A percentile compares a stretch with the other conserved stretches of the same genome.
These are phyloP conservation scores for Tilletia caries DNA, from an alignment of 1,284 basidiomycete genomes.

Conservation along the genomic window DNA sequence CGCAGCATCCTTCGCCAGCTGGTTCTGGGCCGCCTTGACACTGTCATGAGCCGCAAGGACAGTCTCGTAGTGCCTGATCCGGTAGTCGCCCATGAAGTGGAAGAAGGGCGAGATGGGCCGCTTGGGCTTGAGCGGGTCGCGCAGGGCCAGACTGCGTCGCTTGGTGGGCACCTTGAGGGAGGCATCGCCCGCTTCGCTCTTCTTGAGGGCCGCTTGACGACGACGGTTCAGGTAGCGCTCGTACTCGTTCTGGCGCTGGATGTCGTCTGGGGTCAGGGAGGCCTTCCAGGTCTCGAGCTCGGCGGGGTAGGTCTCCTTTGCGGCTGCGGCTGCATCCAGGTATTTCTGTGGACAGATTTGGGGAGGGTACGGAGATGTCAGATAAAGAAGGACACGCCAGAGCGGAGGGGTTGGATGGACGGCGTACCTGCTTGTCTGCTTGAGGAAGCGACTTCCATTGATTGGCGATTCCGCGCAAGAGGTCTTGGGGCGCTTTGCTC, in stretches of 20 bases:
- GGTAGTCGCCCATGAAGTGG: conserved; percentile 38
- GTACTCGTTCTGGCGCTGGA: conserved; percentile 47
- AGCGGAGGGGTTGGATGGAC: background rate
- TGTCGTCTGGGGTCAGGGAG: conserved; percentile 42
- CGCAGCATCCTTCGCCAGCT: background rate
- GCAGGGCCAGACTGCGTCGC: conserved; percentile 16
- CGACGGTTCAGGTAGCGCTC: conserved; percentile 29
- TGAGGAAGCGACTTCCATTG: conserved; percentile 36
- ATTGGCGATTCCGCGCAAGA: conserved; percentile 37
- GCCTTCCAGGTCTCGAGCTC: conserved; percentile 41
- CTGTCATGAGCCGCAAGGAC: background rate
- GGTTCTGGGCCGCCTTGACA: background rate
- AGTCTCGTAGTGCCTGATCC: conserved; percentile 22
- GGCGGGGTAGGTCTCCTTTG: conserved; percentile 36
- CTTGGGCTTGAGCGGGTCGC: conserved; percentile 43
- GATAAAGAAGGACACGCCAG: too few species aligned
- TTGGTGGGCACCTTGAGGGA: background rate
- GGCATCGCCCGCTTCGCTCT: background rate
- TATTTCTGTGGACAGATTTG: conserved; percentile 25
- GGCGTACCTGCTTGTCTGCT: conserved; percentile 27
- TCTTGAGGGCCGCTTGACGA: conserved; percentile 35
- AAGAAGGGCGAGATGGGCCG: conserved; percentile 42
- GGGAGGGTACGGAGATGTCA: too few species aligned
- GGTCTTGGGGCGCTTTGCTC: conserved; percentile 32
- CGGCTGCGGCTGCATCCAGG: conserved; percentile 32